phyloP scores from a whole-genome alignment of 1,284 basidiomycete genomes.

The Termitomyces sp. region DNA sequence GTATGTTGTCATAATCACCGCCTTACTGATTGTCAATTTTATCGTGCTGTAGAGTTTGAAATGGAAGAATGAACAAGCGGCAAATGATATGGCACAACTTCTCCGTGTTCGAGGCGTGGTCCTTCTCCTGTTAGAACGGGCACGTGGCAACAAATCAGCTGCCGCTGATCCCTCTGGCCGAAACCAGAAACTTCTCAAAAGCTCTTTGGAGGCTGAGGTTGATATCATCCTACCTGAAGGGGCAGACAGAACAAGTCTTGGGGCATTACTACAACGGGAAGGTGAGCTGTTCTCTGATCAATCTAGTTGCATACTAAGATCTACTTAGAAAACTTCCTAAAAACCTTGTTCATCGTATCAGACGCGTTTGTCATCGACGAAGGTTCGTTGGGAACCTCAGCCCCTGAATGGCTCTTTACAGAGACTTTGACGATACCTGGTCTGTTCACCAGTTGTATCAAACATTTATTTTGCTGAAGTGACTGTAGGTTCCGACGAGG shows the following conservation, averaged over 20 bases:
- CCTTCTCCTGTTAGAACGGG: slow-evolving; percentile 61
- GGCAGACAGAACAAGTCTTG: slow-evolving; percentile 20
- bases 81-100: slow-evolving; percentile 55
- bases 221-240: slow-evolving; percentile 42
- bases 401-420: slow-evolving; percentile 45
- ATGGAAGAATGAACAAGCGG: slow-evolving; percentile 51
- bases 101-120: slow-evolving; percentile 53
- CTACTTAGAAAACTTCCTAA: slow-evolving; percentile 51
- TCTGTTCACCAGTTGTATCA: slow-evolving; percentile 20
- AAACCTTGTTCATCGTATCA: slow-evolving; percentile 77
- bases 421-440: slow-evolving; percentile 39
- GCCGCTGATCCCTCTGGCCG: not conserved
- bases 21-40: not conserved
- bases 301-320: slow-evolving; percentile 1
- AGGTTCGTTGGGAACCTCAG: slow-evolving; percentile 30
- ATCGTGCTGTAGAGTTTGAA: slow-evolving; percentile 32
- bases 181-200: slow-evolving; percentile 53
- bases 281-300: slow-evolving; percentile 27
- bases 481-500: slow-evolving; percentile 28
- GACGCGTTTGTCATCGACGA: slow-evolving; percentile 47
- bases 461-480: slow-evolving; percentile 2
- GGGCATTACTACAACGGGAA: slow-evolving; percentile 44
- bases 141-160: slow-evolving; percentile 62
- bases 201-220: slow-evolving; percentile 69
- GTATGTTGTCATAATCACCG: slow-evolving; percentile 32